Conservation (phyloP, 257 asterid species). For the Striga asiatica region DNA sequence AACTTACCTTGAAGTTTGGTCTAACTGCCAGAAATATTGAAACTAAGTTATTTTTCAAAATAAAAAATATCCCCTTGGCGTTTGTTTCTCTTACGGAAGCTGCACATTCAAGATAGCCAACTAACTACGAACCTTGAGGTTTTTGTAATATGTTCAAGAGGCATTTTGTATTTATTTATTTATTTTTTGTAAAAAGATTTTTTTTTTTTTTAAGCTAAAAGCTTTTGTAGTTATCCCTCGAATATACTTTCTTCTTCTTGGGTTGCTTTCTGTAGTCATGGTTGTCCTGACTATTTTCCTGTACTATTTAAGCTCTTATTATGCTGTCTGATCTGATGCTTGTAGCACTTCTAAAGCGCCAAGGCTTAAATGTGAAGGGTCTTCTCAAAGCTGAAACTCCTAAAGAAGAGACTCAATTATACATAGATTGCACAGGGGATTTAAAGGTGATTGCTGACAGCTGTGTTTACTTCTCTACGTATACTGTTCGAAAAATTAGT, state of each 20-base stretch:
- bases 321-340: slow-evolving; percentile 15
- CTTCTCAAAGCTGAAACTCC: slow-evolving; percentile 82
- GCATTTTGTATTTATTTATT: no score
- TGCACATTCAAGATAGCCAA: background rate
- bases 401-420: slow-evolving; percentile 76
- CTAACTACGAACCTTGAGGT: background rate
- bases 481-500: background rate
- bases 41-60: background rate
- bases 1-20: no score
- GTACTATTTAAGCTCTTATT: slow-evolving; percentile 5
- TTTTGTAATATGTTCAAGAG: no score
- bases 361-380: slow-evolving; percentile 92
- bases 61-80: background rate
- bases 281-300: no score
- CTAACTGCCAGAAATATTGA: background rate
- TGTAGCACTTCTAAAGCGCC: slow-evolving; percentile 90
- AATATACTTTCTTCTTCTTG: background rate
- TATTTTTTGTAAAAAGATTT: background rate
- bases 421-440: slow-evolving; percentile 88
- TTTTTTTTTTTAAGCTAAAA: background rate
- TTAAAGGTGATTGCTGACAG: slow-evolving; percentile 56
- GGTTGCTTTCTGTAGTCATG: no score
- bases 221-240: slow-evolving; percentile 10
- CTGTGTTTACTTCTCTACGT: slow-evolving; percentile 14
- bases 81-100: background rate